Percentiles rank a stretch among this genome's conserved stretches.
phyloP scores from a whole-genome alignment of 2,329 filamentous ascomycete genomes.

The Stagonosporopsis chrysanthemi region DNA sequence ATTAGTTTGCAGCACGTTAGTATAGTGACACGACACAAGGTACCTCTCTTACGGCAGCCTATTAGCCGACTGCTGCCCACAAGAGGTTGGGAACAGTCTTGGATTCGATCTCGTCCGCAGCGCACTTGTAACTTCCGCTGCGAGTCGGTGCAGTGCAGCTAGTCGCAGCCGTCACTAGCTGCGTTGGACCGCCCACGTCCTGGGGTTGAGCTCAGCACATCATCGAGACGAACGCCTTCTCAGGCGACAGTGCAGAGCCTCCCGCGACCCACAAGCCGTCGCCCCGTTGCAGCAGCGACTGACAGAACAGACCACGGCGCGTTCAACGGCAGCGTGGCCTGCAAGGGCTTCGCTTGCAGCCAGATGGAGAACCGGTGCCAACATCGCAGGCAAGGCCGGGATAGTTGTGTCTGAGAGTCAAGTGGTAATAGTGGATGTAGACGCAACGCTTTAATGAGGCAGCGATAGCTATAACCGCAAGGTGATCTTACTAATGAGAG shows the following conservation, averaged over 20 bases:
- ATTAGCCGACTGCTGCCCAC: slow-evolving; percentile 24
- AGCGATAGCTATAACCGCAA: slow-evolving; percentile 14
- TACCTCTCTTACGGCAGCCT: slow-evolving; percentile 32
- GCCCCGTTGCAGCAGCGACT: slow-evolving; percentile 20
- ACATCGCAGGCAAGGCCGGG: slow-evolving; percentile 13
- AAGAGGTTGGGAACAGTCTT: slow-evolving; percentile 32
- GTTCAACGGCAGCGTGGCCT: slow-evolving; percentile 35
- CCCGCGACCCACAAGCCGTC: slow-evolving; percentile 21
- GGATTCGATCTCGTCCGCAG: slow-evolving; percentile 27
- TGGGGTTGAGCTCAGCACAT: slow-evolving; percentile 24
- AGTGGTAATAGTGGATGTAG: background rate
- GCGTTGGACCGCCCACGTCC: slow-evolving; percentile 22
- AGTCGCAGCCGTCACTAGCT: slow-evolving; percentile 31
- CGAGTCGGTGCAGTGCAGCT: slow-evolving; percentile 32
- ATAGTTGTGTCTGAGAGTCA: slow-evolving; percentile 30
- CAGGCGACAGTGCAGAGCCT: slow-evolving; percentile 24
- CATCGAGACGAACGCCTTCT: slow-evolving; percentile 21
- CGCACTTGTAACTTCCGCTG: slow-evolving; percentile 36
- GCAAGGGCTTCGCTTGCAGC: slow-evolving; percentile 32
- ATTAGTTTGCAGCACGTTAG: slow-evolving; percentile 42
- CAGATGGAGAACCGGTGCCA: slow-evolving; percentile 11
- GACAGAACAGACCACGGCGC: slow-evolving; percentile 14
- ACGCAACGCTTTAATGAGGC: background rate
- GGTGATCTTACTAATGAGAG: slow-evolving; percentile 19
- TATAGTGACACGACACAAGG: slow-evolving; percentile 42